phyloP scores from a whole-genome alignment of 1,139 yeast genomes.

The Suhomyces panamericanus region DNA sequence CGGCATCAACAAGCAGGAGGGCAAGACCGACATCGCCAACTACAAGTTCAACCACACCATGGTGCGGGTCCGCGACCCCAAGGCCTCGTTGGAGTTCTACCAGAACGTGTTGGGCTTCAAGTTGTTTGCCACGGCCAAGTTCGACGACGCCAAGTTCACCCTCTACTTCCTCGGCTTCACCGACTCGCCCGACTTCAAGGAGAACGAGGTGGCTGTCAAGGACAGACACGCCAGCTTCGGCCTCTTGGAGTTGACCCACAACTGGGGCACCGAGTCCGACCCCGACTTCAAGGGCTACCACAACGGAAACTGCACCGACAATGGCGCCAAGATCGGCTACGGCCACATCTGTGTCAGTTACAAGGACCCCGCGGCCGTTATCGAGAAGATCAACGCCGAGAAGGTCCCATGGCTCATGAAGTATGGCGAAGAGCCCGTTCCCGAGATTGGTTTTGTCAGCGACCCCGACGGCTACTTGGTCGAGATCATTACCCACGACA shows the following conservation, averaged over 20 bases:
- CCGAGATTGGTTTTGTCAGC: conserved; percentile 62
- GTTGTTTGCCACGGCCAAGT: conserved; percentile 54
- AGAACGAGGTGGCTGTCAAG: conserved; percentile 31
- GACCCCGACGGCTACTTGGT: conserved; percentile 95
- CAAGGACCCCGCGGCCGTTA: conserved; percentile 58
- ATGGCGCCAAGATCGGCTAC: conserved; percentile 71
- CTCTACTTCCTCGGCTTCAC: conserved; percentile 81
- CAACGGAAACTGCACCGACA: conserved; percentile 64
- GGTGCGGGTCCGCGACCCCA: conserved; percentile 89
- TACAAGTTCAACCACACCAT: conserved; percentile 85
- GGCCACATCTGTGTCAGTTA: conserved; percentile 84
- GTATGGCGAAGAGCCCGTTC: conserved; percentile 53
- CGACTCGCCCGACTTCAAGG: conserved; percentile 36
- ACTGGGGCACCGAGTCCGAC: conserved; percentile 91
- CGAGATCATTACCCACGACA: conserved; percentile 54
- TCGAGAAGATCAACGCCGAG: conserved; percentile 49
- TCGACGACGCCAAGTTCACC: conserved; percentile 74
- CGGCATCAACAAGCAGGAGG: conserved; percentile 41
- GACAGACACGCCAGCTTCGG: conserved; percentile 56
- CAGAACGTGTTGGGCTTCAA: conserved; percentile 78
- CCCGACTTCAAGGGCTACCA: conserved; percentile 70
- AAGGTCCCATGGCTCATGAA: conserved; percentile 42
- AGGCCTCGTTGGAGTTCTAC: conserved; percentile 73
- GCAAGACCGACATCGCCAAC: conserved; percentile 38
- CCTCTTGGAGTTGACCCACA: conserved; percentile 84